Evolutionary conservation across 768 basidiomycete species (phyloP).

Genomic region (Tylopilus sp.): DNA sequence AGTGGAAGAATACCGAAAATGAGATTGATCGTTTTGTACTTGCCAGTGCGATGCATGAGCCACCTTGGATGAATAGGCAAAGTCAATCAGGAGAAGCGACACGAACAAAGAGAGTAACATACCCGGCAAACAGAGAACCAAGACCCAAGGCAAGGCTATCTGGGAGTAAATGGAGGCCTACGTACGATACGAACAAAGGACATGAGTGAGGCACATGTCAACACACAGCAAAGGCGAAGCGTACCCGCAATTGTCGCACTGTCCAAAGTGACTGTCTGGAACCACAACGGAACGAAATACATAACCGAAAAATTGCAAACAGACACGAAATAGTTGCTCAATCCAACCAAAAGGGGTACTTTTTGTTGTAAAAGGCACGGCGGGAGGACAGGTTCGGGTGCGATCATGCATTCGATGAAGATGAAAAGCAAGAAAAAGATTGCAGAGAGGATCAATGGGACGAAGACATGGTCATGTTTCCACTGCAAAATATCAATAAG

Average conservation of each 20-base stretch:
- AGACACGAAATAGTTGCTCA: slow-evolving; percentile 70
- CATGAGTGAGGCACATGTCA: background rate
- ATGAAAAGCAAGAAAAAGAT: slow-evolving; percentile 53
- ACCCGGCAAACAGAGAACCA: slow-evolving; percentile 52
- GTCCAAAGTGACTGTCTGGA: slow-evolving; percentile 70
- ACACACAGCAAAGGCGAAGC: background rate
- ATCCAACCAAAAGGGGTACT: slow-evolving; percentile 67
- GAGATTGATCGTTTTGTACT: slow-evolving; percentile 45
- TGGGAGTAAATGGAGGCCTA: slow-evolving; percentile 48
- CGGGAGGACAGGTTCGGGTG: slow-evolving; percentile 68
- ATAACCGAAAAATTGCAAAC: slow-evolving; percentile 72
- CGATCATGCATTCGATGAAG: slow-evolving; percentile 54
- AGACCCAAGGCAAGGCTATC: slow-evolving; percentile 47
- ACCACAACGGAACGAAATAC: slow-evolving; percentile 81
- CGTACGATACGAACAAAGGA: background rate
- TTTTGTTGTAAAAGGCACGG: slow-evolving; percentile 59
- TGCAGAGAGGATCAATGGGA: slow-evolving; percentile 41
- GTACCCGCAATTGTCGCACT: slow-evolving; percentile 63
- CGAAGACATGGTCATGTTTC: slow-evolving; percentile 49
- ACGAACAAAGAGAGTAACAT: background rate
- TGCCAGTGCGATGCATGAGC: slow-evolving; percentile 50
- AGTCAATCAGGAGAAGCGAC: background rate
- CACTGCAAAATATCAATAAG: slow-evolving; percentile 38
- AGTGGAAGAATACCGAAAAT: slow-evolving; percentile 49
- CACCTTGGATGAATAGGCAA: slow-evolving; percentile 24